Conservation (phyloP, 2,329 filamentous ascomycete genomes). For the Colletotrichum gloeosporioides region DNA sequence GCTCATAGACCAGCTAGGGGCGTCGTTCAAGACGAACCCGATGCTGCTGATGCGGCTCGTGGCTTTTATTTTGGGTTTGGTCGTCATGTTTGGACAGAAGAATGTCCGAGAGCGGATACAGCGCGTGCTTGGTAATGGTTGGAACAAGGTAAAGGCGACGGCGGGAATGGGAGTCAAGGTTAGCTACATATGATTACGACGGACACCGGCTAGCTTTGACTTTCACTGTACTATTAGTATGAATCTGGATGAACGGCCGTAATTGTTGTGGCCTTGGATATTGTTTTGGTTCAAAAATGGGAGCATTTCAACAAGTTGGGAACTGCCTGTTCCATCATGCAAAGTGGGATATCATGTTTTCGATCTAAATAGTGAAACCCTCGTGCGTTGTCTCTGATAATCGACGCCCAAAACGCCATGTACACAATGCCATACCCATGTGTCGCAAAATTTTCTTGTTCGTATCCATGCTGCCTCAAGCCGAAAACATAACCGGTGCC, state of each 20-base stretch:
- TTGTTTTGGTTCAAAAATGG: not conserved
- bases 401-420: constrained; percentile 28
- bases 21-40: constrained; percentile 61
- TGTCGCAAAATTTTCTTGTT: not conserved
- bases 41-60: constrained; percentile 66
- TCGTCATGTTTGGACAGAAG: constrained; percentile 76
- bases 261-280: not conserved
- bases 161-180: constrained; percentile 98
- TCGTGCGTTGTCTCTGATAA: not conserved
- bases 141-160: constrained; percentile 83
- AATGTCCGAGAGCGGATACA: constrained; percentile 78
- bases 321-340: not conserved
- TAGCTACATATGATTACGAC: constrained; percentile 77
- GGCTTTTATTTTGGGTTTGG: constrained; percentile 79
- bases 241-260: constrained; percentile 11
- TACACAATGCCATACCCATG: constrained; percentile 19
- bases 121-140: constrained; percentile 70
- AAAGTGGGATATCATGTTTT: not conserved
- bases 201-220: constrained; percentile 18
- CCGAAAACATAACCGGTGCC: constrained; percentile 30
- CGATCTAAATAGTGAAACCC: not conserved
- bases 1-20: constrained; percentile 56
- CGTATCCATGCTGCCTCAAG: constrained; percentile 20
- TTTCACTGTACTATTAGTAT: constrained; percentile 24
- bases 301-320: not conserved